phyloP scores from a whole-genome alignment of 148 eudicot genomes.

The Gaultheria prostrata region DNA sequence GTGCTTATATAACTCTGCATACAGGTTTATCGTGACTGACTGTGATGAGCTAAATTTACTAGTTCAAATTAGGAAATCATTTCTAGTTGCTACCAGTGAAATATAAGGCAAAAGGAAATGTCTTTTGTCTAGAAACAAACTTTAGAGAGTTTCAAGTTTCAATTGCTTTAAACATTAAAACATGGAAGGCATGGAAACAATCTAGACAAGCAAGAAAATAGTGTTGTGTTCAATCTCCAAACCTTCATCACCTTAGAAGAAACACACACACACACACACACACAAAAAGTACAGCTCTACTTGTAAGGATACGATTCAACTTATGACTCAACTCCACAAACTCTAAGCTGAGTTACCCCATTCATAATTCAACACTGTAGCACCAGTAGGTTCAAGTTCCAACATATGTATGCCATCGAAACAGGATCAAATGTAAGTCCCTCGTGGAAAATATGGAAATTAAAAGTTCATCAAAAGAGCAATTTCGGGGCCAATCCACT shows the following conservation, averaged over 20 bases:
- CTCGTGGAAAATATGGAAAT: not conserved
- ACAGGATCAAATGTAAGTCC: not conserved
- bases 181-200: not conserved
- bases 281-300: no score
- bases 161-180: not conserved
- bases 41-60: not conserved
- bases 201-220: slow-evolving; percentile 1
- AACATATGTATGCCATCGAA: slow-evolving; percentile 2
- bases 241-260: not conserved
- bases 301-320: not conserved
- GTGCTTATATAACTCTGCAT: not conserved
- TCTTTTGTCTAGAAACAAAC: slow-evolving; percentile 1
- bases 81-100: not conserved
- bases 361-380: not conserved
- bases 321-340: slow-evolving; percentile 4
- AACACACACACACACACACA: not conserved
- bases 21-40: slow-evolving; percentile 5
- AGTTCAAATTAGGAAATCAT: not conserved
- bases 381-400: not conserved
- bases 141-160: not conserved
- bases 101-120: not conserved
- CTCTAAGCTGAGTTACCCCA: not conserved
- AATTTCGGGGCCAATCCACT: not conserved
- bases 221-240: not conserved
- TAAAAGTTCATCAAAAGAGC: slow-evolving; percentile 2